Evolutionary conservation across 768 basidiomycete species (phyloP).

Genomic region (Pulveroboletus sp.): DNA sequence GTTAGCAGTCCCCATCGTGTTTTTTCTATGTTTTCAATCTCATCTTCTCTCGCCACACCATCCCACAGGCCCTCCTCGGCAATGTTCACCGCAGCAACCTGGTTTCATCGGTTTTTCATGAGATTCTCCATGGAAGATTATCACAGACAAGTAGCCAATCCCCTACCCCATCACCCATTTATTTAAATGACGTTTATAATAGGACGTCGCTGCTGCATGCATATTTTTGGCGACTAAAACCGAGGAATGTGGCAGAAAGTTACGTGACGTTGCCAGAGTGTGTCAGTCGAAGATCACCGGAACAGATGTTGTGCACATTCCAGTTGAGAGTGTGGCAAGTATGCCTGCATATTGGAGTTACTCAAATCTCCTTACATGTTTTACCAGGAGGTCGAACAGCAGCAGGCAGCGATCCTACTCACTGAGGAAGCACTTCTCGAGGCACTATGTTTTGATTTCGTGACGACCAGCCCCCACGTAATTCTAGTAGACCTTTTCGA

Average conservation of each 20-base stretch:
- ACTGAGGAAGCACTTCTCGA: slow-evolving; percentile 79
- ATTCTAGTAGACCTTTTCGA: slow-evolving; percentile 72
- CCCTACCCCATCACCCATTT: slow-evolving; percentile 3
- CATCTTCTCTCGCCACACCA: slow-evolving; percentile 10
- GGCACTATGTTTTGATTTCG: slow-evolving; percentile 82
- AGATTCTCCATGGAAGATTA: slow-evolving; percentile 79
- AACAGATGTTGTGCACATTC: slow-evolving; percentile 51
- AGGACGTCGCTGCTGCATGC: slow-evolving; percentile 85
- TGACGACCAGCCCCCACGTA: slow-evolving; percentile 72
- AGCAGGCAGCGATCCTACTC: slow-evolving; percentile 61
- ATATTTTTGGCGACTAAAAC: slow-evolving; percentile 91
- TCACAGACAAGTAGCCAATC: slow-evolving; percentile 57
- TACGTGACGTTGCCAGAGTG: slow-evolving; percentile 78
- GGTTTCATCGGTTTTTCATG: slow-evolving; percentile 93
- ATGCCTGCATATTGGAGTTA: neutral
- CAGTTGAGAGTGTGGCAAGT: slow-evolving; percentile 63
- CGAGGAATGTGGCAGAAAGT: slow-evolving; percentile 82
- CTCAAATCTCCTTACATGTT: neutral
- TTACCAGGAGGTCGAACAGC: slow-evolving; percentile 68
- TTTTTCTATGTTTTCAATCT: slow-evolving; percentile 8
- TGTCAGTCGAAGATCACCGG: slow-evolving; percentile 64
- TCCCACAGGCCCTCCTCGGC: slow-evolving; percentile 67
- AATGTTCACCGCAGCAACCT: slow-evolving; percentile 82
- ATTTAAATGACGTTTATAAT: slow-evolving; percentile 7
- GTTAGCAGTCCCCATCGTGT: slow-evolving; percentile 43